Percentiles rank a stretch among this genome's conserved stretches.
Evolutionary conservation across 768 basidiomycete species (phyloP).

Genomic region (Boletus pseudopeckii): DNA sequence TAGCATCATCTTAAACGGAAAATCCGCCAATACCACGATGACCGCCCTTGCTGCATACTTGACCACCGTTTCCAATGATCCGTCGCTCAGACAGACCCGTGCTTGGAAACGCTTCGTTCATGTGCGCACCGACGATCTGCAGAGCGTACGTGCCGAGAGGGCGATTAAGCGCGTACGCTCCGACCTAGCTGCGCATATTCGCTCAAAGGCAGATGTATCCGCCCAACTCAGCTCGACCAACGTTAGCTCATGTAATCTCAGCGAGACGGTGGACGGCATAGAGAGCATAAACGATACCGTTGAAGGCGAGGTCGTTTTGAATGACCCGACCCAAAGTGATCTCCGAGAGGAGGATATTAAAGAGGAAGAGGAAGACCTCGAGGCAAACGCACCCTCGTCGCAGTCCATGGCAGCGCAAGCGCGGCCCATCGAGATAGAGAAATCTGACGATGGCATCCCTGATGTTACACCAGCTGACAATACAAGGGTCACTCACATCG

Average conservation of each 20-base stretch:
- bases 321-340: slow-evolving; percentile 14
- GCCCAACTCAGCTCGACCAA: slow-evolving; percentile 21
- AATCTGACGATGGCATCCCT: slow-evolving; percentile 18
- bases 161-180: slow-evolving; percentile 86
- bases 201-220: slow-evolving; percentile 34
- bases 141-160: slow-evolving; percentile 82
- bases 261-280: slow-evolving; percentile 30
- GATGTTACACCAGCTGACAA: slow-evolving; percentile 12
- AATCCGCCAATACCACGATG: slow-evolving; percentile 46
- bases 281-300: slow-evolving; percentile 31
- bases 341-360: slow-evolving; percentile 23
- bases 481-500: slow-evolving; percentile 11
- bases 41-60: slow-evolving; percentile 76
- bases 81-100: slow-evolving; percentile 56
- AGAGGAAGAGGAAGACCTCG: slow-evolving; percentile 28
- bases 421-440: slow-evolving; percentile 22
- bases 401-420: slow-evolving; percentile 4
- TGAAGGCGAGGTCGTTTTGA: slow-evolving; percentile 21
- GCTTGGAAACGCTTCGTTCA: slow-evolving; percentile 85
- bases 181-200: slow-evolving; percentile 73
- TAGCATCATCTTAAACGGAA: slow-evolving; percentile 16
- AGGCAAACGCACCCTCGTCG: neutral
- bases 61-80: slow-evolving; percentile 70
- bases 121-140: slow-evolving; percentile 82
- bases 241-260: slow-evolving; percentile 30